Conservation (phyloP, 1,284 basidiomycete genomes). For the Pascua guehoae region DNA sequence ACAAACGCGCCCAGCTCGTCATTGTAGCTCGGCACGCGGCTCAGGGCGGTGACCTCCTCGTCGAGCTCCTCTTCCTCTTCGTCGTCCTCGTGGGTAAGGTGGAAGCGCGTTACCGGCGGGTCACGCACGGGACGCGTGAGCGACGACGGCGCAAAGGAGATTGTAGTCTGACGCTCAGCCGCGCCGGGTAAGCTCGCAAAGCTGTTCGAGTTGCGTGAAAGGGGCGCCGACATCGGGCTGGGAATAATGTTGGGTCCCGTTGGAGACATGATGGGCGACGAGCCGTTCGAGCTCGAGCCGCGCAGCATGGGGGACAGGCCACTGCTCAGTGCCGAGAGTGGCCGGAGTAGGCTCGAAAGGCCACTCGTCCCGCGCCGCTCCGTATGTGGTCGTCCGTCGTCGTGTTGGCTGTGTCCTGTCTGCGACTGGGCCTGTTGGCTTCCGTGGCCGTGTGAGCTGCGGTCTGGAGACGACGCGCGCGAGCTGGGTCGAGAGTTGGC, state of each 20-base stretch:
- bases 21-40: constrained; percentile 70
- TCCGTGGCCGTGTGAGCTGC: constrained; percentile 11
- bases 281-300: not conserved
- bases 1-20: constrained; percentile 56
- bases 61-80: constrained; percentile 6
- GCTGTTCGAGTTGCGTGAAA: not conserved
- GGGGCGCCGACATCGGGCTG: too few relatives aligned
- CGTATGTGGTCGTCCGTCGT: not conserved
- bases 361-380: constrained; percentile 1
- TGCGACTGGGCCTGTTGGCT: too few relatives aligned
- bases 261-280: not conserved
- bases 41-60: constrained; percentile 34
- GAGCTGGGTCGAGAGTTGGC: constrained; percentile 51
- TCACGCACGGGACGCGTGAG: not conserved
- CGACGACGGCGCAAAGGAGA: constrained; percentile 11
- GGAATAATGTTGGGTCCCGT: too few relatives aligned
- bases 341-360: not conserved
- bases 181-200: constrained; percentile 19
- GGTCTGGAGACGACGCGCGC: constrained; percentile 51
- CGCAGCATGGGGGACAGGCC: constrained; percentile 7
- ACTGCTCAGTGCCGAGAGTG: not conserved
- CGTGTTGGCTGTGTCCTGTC: not conserved
- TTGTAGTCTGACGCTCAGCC: constrained; percentile 4
- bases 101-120: not conserved
- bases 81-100: constrained; percentile 1